Percentiles rank a stretch among this genome's conserved stretches.
Evolutionary conservation across 495 filamentous ascomycete genomes (phyloP).

Genomic region (Aspergillus panamensis): DNA sequence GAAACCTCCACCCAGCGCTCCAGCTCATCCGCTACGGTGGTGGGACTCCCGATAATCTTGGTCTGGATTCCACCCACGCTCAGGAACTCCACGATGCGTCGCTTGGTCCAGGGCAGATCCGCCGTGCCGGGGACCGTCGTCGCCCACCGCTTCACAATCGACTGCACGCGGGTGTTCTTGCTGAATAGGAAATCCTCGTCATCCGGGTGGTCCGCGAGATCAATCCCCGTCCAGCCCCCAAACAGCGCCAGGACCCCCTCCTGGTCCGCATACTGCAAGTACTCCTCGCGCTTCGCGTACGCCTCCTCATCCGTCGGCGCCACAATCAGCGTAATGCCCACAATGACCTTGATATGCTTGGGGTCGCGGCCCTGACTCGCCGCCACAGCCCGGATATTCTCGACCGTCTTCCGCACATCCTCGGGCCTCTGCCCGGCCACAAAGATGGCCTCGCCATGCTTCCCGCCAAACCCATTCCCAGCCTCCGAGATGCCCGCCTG

Average conservation of each 20-base stretch:
- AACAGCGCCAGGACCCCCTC: constrained; percentile 58
- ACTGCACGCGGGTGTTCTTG: constrained; percentile 54
- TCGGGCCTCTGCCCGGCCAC: constrained; percentile 48
- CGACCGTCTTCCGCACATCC: constrained; percentile 42
- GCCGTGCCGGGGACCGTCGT: constrained; percentile 33
- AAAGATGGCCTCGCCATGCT: constrained; percentile 55
- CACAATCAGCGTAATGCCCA: constrained; percentile 47
- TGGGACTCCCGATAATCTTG: constrained; percentile 53
- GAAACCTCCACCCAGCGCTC: constrained; percentile 58
- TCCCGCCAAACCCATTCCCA: constrained; percentile 60
- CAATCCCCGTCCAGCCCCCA: constrained; percentile 61
- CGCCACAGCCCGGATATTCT: constrained; percentile 48
- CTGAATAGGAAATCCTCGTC: constrained; percentile 57
- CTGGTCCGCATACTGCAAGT: constrained; percentile 48
- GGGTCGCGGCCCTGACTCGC: constrained; percentile 42
- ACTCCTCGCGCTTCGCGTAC: constrained; percentile 47
- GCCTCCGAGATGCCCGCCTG: constrained; percentile 62
- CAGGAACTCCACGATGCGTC: constrained; percentile 58
- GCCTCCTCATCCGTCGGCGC: constrained; percentile 54
- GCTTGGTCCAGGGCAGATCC: constrained; percentile 59
- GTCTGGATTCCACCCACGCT: constrained; percentile 56
- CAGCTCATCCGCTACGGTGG: constrained; percentile 58
- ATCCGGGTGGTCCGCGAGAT: constrained; percentile 49
- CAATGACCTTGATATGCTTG: constrained; percentile 49
- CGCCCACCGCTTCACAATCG: constrained; percentile 34